Evolutionary conservation across 148 eudicot genomes (phyloP).

Genomic region (Linanthus parryae): DNA sequence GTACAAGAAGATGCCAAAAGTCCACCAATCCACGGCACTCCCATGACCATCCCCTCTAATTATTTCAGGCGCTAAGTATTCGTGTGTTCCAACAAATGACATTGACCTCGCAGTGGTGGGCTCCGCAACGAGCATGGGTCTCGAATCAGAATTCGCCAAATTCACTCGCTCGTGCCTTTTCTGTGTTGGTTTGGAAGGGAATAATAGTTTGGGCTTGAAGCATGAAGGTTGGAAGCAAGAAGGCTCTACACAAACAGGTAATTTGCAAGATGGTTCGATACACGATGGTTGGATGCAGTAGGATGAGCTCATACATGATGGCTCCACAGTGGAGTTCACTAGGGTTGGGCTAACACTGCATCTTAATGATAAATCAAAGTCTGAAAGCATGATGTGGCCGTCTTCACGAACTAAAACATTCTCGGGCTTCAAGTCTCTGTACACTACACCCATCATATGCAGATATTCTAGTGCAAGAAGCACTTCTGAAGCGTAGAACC

Average conservation of each 20-base stretch:
- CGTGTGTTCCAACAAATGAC: conserved; percentile 89
- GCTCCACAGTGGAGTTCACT: conserved; percentile 31
- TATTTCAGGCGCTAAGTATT: conserved; percentile 74
- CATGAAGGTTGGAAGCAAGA: conserved; percentile 75
- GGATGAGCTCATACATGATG: conserved; percentile 40
- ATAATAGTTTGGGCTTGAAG: conserved; percentile 44
- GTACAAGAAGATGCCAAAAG: conserved; percentile 72
- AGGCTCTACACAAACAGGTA: conserved; percentile 58
- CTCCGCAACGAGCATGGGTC: conserved; percentile 62
- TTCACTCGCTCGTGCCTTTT: conserved; percentile 19
- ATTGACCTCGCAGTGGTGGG: conserved; percentile 73
- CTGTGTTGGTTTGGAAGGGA: conserved; percentile 42
- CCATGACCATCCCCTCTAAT: conserved; percentile 90
- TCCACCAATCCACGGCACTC: conserved; percentile 95
- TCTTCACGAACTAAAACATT: conserved; percentile 81
- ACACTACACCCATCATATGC: conserved; percentile 88
- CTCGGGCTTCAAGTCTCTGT: conserved; percentile 82
- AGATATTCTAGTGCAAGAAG: conserved; percentile 78
- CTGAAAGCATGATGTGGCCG: conserved; percentile 86
- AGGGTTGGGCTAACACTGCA: conserved; percentile 69
- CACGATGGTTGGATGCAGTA: conserved; percentile 68
- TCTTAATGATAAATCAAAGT: conserved; percentile 68
- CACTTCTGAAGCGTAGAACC: conserved; percentile 88
- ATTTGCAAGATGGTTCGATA: conserved; percentile 48
- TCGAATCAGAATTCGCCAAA: conserved; percentile 28